phyloP scores from a whole-genome alignment of 2,329 filamentous ascomycete species.

The Thyridium curvatum region DNA sequence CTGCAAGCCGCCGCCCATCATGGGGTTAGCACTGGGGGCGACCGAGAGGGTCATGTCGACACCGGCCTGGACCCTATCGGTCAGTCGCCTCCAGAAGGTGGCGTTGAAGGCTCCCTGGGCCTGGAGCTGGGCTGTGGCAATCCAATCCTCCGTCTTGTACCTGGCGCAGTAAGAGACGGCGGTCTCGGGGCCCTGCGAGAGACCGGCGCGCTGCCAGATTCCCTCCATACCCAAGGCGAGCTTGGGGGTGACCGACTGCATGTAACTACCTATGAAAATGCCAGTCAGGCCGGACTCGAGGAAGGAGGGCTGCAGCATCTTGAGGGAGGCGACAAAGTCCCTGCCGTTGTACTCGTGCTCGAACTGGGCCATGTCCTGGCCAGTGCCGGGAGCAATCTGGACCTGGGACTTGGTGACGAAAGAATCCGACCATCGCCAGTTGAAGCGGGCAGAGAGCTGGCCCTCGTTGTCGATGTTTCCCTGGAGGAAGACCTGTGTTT shows the following conservation, averaged over 20 bases:
- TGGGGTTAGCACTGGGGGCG: conserved; percentile 54
- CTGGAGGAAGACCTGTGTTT: conserved; percentile 79
- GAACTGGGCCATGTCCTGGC: conserved; percentile 84
- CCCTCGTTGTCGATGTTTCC: conserved; percentile 93
- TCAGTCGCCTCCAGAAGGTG: conserved; percentile 89
- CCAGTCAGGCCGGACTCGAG: conserved; percentile 90
- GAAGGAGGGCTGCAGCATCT: conserved; percentile 90
- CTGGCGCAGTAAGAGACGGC: conserved; percentile 83
- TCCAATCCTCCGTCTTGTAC: conserved; percentile 91
- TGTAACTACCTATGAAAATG: conserved; percentile 91
- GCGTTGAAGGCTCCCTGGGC: conserved; percentile 83
- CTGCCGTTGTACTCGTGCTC: conserved; percentile 92
- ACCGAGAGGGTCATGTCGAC: conserved; percentile 91
- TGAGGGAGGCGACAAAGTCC: conserved; percentile 90
- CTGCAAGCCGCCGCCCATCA: conserved; percentile 70
- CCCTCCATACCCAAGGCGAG: conserved; percentile 86
- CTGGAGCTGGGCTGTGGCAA: conserved; percentile 83
- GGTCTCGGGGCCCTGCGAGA: conserved; percentile 84
- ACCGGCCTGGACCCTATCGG: conserved; percentile 93
- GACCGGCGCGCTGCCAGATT: conserved; percentile 83
- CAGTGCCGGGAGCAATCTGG: conserved; percentile 70
- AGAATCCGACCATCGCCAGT: conserved; percentile 66
- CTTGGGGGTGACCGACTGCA: conserved; percentile 84
- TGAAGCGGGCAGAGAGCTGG: conserved; percentile 80
- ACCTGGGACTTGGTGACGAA: conserved; percentile 83